These are phyloP conservation scores for Quercus robur DNA, from an alignment of 306 rosid genomes.

Conservation along the genomic window DNA sequence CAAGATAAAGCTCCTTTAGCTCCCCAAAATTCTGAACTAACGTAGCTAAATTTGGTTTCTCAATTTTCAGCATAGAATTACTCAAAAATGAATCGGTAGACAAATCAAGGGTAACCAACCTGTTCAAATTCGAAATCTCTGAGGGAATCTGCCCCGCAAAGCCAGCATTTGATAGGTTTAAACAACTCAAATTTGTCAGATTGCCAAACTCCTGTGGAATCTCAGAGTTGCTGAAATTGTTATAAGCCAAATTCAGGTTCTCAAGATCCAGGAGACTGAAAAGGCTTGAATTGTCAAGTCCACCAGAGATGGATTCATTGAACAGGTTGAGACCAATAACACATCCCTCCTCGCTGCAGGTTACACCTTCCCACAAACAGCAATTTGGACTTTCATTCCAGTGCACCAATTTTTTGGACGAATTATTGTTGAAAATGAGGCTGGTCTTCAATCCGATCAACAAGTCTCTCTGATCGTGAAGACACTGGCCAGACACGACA, in stretches of 20 bases:
- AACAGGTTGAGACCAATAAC: no score
- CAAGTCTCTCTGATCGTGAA: constrained; percentile 12
- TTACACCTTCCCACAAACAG: background rate
- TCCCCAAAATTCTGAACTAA: no score
- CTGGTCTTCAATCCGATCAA: constrained; percentile 19
- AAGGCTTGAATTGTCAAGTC: background rate
- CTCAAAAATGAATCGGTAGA: no score
- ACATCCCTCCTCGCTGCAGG: no score
- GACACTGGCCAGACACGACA: background rate
- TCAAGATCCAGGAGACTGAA: constrained; percentile 30
- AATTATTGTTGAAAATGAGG: background rate
- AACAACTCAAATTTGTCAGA: constrained; percentile 19
- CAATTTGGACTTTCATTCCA: constrained; percentile 21
- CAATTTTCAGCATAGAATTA: no score
- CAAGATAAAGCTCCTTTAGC: no score
- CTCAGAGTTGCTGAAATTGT: background rate
- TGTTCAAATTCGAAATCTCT: no score
- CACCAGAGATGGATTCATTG: no score
- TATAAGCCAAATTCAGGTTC: constrained; percentile 26
- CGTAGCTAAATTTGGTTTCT: no score
- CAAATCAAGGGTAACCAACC: no score
- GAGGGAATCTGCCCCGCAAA: no score
- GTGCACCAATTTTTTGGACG: constrained; percentile 13
- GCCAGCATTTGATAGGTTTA: constrained; percentile 22
- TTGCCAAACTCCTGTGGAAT: constrained; percentile 30